Conservation (phyloP, 768 basidiomycete genomes). For the Harrya chromipes region DNA sequence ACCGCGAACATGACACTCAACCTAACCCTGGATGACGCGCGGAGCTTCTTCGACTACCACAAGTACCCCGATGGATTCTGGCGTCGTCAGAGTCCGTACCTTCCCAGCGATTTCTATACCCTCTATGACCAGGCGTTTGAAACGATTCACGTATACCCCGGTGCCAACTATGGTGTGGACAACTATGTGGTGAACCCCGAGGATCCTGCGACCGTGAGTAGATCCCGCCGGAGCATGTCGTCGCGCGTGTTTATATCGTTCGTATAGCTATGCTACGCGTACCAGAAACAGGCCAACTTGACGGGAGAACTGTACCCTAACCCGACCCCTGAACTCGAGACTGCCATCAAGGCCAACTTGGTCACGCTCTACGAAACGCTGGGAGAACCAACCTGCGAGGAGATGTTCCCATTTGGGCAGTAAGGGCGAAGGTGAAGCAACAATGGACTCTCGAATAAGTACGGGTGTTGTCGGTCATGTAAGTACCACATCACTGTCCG, state of each 20-base stretch:
- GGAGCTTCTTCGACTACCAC: conserved; percentile 19
- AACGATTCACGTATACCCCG: conserved; percentile 9
- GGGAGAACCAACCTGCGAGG: conserved; percentile 8
- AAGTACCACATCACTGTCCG: no score
- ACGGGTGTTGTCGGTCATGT: no score
- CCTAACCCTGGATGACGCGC: conserved; percentile 13
- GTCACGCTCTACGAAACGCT: conserved; percentile 15
- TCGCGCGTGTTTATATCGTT: background rate
- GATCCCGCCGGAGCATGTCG: background rate
- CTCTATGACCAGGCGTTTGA: background rate
- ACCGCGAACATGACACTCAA: conserved; percentile 16
- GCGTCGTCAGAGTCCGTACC: conserved; percentile 18
- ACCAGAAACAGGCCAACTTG: conserved; percentile 20
- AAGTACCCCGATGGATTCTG: conserved; percentile 18
- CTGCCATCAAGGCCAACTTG: conserved; percentile 24
- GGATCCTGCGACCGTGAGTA: conserved; percentile 15
- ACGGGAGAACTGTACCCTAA: conserved; percentile 20
- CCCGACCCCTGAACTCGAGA: conserved; percentile 15
- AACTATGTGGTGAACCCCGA: conserved; percentile 13
- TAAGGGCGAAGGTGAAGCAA: background rate
- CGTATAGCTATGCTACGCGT: conserved; percentile 17
- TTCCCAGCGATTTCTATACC: background rate
- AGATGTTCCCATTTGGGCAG: conserved; percentile 18
- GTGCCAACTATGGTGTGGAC: conserved; percentile 15
- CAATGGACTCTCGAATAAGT: no score